These are phyloP conservation scores for Colletotrichum scovillei DNA, from an alignment of 2,329 filamentous ascomycete species.

Conservation along the genomic window DNA sequence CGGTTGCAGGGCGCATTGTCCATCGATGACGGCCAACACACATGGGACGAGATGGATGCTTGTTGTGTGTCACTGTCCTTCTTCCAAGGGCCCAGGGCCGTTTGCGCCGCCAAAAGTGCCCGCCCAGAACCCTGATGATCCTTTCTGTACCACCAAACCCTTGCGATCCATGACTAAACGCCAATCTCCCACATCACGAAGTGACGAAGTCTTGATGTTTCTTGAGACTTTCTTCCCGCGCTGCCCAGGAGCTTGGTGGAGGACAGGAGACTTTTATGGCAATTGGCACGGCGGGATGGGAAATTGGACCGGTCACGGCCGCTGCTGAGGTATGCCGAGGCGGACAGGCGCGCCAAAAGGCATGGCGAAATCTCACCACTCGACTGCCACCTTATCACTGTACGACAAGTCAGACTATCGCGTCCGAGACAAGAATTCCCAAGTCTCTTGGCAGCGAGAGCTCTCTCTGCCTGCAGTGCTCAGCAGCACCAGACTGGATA, in stretches of 20 bases:
- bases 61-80: too few species aligned
- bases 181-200: neutral
- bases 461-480: neutral
- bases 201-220: too few species aligned
- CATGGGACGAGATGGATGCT: neutral
- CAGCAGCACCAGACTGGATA: too few species aligned
- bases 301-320: neutral
- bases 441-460: neutral
- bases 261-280: neutral
- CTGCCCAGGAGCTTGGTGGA: neutral
- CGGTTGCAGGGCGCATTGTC: neutral
- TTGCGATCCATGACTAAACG: slow-evolving; percentile 1
- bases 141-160: neutral
- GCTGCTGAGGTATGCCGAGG: slow-evolving; percentile 19
- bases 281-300: neutral
- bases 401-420: neutral
- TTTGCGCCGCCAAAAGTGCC: slow-evolving; percentile 5
- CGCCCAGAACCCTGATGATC: neutral
- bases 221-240: neutral
- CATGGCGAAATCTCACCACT: neutral
- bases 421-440: slow-evolving; percentile 10
- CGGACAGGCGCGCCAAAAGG: slow-evolving; percentile 7
- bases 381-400: neutral
- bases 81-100: neutral
- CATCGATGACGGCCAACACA: neutral